Percentiles rank a stretch among this genome's conserved stretches.
Evolutionary conservation across 179 eudicot genomes (phyloP).

Genomic region (Heliamphora pulchella): DNA sequence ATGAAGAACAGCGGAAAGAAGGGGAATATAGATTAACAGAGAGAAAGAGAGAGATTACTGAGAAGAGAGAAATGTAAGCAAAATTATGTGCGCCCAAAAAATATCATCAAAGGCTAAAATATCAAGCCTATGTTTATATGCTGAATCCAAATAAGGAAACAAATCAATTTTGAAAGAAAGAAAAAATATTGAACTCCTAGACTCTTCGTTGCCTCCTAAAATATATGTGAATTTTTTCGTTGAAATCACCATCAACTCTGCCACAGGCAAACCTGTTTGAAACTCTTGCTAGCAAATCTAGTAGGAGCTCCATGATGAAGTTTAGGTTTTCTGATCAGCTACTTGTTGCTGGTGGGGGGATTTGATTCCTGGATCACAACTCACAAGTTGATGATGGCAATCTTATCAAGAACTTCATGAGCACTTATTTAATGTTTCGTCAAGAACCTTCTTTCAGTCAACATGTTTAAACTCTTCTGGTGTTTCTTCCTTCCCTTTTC

Average conservation of each 20-base stretch:
- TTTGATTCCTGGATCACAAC: neutral
- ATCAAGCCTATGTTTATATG: no score
- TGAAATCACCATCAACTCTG: neutral
- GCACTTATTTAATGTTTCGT: neutral
- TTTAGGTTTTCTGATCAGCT: neutral
- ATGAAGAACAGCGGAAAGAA: neutral
- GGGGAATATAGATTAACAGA: neutral
- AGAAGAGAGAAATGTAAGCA: neutral
- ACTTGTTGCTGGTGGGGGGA: neutral
- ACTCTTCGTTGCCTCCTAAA: neutral
- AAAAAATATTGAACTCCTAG: neutral
- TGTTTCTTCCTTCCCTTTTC: neutral
- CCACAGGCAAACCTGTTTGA: no score
- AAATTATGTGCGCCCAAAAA: neutral
- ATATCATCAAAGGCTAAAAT: no score
- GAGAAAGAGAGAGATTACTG: neutral
- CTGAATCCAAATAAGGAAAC: neutral
- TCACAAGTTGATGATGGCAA: no score
- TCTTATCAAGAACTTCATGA: neutral
- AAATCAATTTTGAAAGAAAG: neutral
- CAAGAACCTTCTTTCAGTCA: neutral
- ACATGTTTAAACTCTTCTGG: neutral
- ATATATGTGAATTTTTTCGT: neutral
- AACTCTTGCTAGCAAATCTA: no score
- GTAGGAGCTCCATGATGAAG: neutral